phyloP scores from a whole-genome alignment of 1,284 basidiomycete species.

The Ustilago crameri region DNA sequence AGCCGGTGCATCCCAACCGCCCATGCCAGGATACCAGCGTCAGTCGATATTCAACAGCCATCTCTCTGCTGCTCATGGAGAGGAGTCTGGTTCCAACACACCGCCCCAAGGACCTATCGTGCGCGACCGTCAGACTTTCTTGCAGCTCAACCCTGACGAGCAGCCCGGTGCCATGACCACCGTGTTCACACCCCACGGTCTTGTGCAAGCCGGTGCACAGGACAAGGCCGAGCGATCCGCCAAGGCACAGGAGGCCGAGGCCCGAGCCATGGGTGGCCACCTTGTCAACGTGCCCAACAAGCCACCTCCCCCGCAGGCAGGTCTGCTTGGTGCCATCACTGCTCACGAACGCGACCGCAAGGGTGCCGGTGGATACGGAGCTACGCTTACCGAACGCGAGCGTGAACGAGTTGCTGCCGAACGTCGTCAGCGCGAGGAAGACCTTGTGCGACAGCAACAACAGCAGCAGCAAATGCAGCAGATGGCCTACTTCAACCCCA shows the following conservation, averaged over 20 bases:
- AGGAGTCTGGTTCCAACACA: conserved; percentile 52
- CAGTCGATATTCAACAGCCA: conserved; percentile 59
- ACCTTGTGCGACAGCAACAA: conserved; percentile 88
- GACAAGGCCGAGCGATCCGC: conserved; percentile 95
- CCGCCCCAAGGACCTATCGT: conserved; percentile 35
- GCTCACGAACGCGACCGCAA: conserved; percentile 93
- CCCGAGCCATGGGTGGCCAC: conserved; percentile 86
- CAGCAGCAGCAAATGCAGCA: conserved; percentile 78
- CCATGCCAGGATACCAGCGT: conserved; percentile 43
- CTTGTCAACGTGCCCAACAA: conserved; percentile 93
- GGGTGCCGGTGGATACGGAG: conserved; percentile 91
- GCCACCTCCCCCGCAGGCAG: conserved; percentile 93
- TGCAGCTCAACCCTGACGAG: conserved; percentile 61
- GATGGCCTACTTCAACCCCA: conserved; percentile 70
- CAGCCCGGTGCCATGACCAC: conserved; percentile 63
- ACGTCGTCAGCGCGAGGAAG: conserved; percentile 85
- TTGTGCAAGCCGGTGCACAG: conserved; percentile 91
- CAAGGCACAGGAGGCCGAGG: conserved; percentile 90
- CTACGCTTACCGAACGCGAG: conserved; percentile 91
- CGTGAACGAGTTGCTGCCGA: conserved; percentile 76
- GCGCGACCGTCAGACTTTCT: conserved; percentile 59
- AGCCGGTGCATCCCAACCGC: conserved; percentile 31
- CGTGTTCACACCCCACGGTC: conserved; percentile 88
- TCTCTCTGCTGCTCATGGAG: conserved; percentile 50
- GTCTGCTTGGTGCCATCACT: conserved; percentile 92